Evolutionary conservation across 148 eudicot genomes (phyloP), one percentile per base, ranked within the genome.

Genomic region (Gaultheria prostrata): DNA sequence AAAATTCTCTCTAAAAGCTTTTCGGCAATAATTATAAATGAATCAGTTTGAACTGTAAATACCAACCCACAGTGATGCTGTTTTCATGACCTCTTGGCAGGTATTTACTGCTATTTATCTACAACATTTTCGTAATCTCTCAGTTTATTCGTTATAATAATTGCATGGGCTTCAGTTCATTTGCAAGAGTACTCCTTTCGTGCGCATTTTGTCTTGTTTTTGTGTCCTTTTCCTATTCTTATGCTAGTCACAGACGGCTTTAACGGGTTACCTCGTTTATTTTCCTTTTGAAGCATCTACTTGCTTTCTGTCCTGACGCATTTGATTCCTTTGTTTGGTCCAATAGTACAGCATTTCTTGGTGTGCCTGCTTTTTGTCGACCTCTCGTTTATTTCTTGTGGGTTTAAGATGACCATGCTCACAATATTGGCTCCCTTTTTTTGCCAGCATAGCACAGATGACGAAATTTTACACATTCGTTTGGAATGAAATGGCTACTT

Each of bases 361-460:
- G 43, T 3, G 5, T 39, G 6, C 43, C 6, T 39, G 43, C 43
- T 39, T 39, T 39, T 39, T 39, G 43, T 39, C 43, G 43, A 39
- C 43, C 3, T 39, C 43, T 39, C 43, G 43, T 39, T 39, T 39
- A 39, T 39, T 39, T 43, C 26, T 70, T 82, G 7, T 32, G n/a
- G 65, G 28, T 82, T 82, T 56, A 51, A 84, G 28, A 79, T 78
- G 80, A 54, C 43, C 65, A 69, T 48, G 4, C 85, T 87, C 70
- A 82, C 72, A 51, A 77, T 8, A 51, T 32, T 82, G 67, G 1
- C 18, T 84, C 45, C 33, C 53, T 77, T 82, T 79, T 83, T 54
- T 81, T 81, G 33, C 71, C 95, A 95, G 99, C 85, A 75, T 94
- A 84, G 86, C 91, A 67, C 99, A 97, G 85, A 97, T 97, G 99